Evolutionary conservation across 2,329 filamentous ascomycete genomes (phyloP).

Genomic region (Stromatinia cepivora): DNA sequence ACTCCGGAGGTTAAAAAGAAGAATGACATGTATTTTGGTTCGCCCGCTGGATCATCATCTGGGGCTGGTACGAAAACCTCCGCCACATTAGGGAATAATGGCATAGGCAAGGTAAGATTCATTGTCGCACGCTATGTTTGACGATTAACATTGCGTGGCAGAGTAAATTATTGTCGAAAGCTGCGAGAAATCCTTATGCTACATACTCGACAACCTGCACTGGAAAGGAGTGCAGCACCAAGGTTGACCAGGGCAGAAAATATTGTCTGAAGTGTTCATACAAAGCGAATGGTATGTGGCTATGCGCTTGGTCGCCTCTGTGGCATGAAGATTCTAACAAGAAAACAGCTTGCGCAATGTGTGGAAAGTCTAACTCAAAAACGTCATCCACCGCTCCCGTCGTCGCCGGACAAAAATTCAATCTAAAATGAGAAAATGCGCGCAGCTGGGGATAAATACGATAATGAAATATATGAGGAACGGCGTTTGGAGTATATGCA

Average conservation of each 20-base stretch:
- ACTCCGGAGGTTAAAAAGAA: constrained; percentile 68
- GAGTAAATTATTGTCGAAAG: constrained; percentile 65
- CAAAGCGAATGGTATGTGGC: constrained; percentile 55
- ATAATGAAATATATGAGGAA: not conserved
- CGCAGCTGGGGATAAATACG: not conserved
- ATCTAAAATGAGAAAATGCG: constrained; percentile 50
- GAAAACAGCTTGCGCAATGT: constrained; percentile 59
- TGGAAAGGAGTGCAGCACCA: constrained; percentile 62
- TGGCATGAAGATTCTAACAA: constrained; percentile 10
- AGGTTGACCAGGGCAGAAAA: constrained; percentile 60
- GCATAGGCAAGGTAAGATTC: constrained; percentile 56
- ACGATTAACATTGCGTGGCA: constrained; percentile 36
- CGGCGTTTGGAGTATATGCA: constrained; percentile 5
- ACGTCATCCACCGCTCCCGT: constrained; percentile 52
- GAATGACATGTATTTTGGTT: constrained; percentile 66
- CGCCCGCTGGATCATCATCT: constrained; percentile 49
- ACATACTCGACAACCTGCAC: constrained; percentile 56
- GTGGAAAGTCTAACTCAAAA: constrained; percentile 59
- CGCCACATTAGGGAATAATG: constrained; percentile 57
- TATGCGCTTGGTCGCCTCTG: not conserved
- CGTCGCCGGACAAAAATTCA: constrained; percentile 62
- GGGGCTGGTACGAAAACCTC: constrained; percentile 49
- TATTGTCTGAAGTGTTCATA: constrained; percentile 65
- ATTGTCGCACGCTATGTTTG: not conserved
- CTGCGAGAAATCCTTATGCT: constrained; percentile 66